Conservation (phyloP, 805 yeast species). For the Candida sonorensis region DNA sequence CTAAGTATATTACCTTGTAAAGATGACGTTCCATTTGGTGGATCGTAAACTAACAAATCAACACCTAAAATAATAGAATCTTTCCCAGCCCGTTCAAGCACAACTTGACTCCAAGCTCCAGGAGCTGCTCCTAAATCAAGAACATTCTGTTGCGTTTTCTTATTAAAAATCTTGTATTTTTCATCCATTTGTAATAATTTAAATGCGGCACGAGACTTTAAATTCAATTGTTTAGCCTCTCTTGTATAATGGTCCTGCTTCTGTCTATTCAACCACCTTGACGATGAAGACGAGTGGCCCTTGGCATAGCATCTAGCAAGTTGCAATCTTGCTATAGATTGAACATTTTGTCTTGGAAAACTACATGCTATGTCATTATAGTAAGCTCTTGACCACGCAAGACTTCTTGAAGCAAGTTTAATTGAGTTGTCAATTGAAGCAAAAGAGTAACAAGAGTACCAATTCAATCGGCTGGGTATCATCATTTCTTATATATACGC, state of each 20-base stretch:
- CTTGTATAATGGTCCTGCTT: slow-evolving; percentile 55
- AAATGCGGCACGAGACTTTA: slow-evolving; percentile 85
- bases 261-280: slow-evolving; percentile 72
- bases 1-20: slow-evolving; percentile 87
- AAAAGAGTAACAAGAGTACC: too few species aligned
- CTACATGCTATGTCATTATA: too few species aligned
- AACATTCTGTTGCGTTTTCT: slow-evolving; percentile 29
- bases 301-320: slow-evolving; percentile 6
- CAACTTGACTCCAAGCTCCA: slow-evolving; percentile 92
- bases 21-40: slow-evolving; percentile 73
- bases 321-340: too few species aligned
- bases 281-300: slow-evolving; percentile 43
- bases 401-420: too few species aligned
- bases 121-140: slow-evolving; percentile 92
- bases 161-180: slow-evolving; percentile 48
- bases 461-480: too few species aligned
- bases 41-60: slow-evolving; percentile 70
- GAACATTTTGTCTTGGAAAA: too few species aligned
- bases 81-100: slow-evolving; percentile 43
- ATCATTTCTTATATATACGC: too few species aligned
- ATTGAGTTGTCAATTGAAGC: too few species aligned
- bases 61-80: slow-evolving; percentile 67
- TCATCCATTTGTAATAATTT: slow-evolving; percentile 73
- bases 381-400: too few species aligned
- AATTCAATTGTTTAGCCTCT: slow-evolving; percentile 57